Evolutionary conservation across 345 rosid genomes (phyloP), one percentile per base, ranked within the genome.

Genomic region (Raphanus raphanistrum): DNA sequence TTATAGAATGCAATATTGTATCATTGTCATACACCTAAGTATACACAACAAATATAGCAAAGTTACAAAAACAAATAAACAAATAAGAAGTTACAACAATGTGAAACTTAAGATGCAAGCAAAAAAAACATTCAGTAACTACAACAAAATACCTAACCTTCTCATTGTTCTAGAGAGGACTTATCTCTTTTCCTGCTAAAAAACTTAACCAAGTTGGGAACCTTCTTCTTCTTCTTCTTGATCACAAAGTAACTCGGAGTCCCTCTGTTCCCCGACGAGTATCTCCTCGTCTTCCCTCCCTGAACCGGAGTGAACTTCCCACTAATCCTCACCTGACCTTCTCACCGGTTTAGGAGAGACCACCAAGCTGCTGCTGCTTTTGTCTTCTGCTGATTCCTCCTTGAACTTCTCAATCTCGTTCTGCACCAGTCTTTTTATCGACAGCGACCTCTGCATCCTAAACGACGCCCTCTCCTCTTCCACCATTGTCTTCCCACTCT

Each of bases 171-270:
- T 68, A 55, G 28, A 68, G 62, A 58, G 1, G n/a, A 1, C n/a
- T 68, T 32, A 0, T 66, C 65, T 15, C 54, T 82, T 68, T 84
- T 88, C 77, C 88, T 74, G 27, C 79, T 76, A 66, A 94, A 88
- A 36, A 89, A 55, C 74, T 80, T 92, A 31, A 87, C 82, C 61
- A 91, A 75, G 61, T 84, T 86, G 1, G 90, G 98, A 74, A 84
- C 86, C 59, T 77, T 87, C 78, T 72, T 83, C 82, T 85, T 92
- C 88, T 88, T 92, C 87, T 88, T 88, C 85, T 78, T 88, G 71
- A 85, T 81, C 9, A 78, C 25, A 65, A 90, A 73, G 71, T 84
- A 83, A 66, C 78, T 57, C 2, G 94, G 84, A 63, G 84, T 63
- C 7, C 28, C 48, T 72, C 84, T 63, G 38, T 33, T 78, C 4